Evolutionary conservation across 78 protist species (phyloP).

Genomic region (Polysphondylium violaceum): DNA sequence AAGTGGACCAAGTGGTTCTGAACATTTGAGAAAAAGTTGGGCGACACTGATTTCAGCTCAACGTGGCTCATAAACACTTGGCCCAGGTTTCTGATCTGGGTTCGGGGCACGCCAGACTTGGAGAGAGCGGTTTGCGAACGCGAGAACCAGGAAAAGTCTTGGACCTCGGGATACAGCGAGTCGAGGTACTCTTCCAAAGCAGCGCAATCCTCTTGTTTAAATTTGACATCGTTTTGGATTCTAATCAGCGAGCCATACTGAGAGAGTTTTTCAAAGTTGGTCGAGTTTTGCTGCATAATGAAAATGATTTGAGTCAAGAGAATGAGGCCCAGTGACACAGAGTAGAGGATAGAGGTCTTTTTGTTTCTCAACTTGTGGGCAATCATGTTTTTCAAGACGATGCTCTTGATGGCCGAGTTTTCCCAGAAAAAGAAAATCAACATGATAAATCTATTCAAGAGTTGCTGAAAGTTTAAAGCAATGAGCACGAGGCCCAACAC

Average conservation of each 20-base stretch:
- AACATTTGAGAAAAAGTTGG: constrained; percentile 67
- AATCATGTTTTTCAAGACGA: constrained; percentile 89
- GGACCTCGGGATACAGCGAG: not conserved
- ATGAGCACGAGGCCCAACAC: constrained; percentile 86
- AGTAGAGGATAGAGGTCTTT: constrained; percentile 94
- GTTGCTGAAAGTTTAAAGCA: constrained; percentile 79
- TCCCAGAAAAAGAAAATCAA: constrained; percentile 86
- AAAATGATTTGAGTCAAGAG: constrained; percentile 84
- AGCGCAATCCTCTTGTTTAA: no score
- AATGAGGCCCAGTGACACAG: constrained; percentile 89
- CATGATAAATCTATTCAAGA: constrained; percentile 69
- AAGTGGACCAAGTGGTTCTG: no score
- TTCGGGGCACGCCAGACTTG: not conserved
- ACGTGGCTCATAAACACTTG: constrained; percentile 15
- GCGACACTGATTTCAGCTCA: constrained; percentile 56
- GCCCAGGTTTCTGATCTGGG: constrained; percentile 32
- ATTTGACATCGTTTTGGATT: not conserved
- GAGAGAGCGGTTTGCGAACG: not conserved
- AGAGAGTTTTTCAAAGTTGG: not conserved
- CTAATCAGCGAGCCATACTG: not conserved
- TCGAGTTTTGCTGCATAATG: constrained; percentile 32
- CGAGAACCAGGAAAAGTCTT: not conserved
- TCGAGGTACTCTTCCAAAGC: not conserved
- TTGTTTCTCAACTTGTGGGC: constrained; percentile 94
- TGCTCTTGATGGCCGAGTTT: constrained; percentile 32